A percentile compares a stretch with the other conserved stretches of the same genome.
Evolutionary conservation across 2,329 filamentous ascomycete species (phyloP).

Genomic region (Chaetothyriales sp.): DNA sequence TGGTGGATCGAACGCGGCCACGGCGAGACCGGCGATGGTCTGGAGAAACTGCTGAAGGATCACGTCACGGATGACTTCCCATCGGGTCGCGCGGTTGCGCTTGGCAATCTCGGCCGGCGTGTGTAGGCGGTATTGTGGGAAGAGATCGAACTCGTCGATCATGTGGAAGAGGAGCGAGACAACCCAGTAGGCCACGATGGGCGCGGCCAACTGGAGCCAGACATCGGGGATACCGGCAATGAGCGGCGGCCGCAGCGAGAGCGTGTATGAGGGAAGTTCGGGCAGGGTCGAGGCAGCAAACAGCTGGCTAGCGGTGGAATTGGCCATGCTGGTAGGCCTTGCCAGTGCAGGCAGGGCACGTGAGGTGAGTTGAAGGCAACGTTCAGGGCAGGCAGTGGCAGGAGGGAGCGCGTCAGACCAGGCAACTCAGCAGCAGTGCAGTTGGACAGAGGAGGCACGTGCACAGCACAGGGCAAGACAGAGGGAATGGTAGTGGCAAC

Average conservation of each 20-base stretch:
- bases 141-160: constrained; percentile 72
- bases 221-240: constrained; percentile 68
- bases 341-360: background rate
- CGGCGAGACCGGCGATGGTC: constrained; percentile 50
- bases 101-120: constrained; percentile 81
- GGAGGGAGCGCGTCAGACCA: background rate
- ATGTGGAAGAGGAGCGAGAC: constrained; percentile 75
- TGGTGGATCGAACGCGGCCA: constrained; percentile 57
- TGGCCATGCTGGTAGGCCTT: constrained; percentile 12
- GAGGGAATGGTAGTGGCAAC: background rate
- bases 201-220: constrained; percentile 58
- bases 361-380: background rate
- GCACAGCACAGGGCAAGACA: too few relatives aligned
- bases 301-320: constrained; percentile 4
- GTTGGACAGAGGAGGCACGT: background rate
- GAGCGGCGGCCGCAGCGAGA: constrained; percentile 54
- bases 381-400: background rate
- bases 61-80: constrained; percentile 79
- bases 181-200: constrained; percentile 75
- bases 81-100: constrained; percentile 72
- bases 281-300: constrained; percentile 41
- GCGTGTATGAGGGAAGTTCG: constrained; percentile 67
- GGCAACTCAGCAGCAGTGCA: background rate
- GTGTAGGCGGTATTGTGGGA: constrained; percentile 82
- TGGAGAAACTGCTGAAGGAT: constrained; percentile 85